Evolutionary conservation across 345 rosid species (phyloP).

Genomic region (Heritiera fomes): DNA sequence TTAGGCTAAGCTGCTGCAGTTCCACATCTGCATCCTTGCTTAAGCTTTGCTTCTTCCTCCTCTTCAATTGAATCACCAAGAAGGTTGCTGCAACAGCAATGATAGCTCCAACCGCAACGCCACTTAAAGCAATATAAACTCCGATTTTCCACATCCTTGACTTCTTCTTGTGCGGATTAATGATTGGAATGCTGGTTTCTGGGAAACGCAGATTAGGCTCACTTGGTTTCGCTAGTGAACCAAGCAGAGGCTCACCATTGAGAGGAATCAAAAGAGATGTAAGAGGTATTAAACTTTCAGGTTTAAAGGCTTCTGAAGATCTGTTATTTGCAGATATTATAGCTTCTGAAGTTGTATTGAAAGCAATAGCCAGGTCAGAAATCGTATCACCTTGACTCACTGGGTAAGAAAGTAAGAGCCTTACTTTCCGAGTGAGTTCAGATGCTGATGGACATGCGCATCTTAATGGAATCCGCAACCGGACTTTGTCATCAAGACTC

Average conservation of each 20-base stretch:
- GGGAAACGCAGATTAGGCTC: constrained; percentile 40
- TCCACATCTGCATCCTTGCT: constrained; percentile 44
- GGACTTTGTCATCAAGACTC: constrained; percentile 43
- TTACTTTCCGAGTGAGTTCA: constrained; percentile 28
- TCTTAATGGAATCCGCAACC: constrained; percentile 49
- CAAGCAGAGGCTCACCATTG: constrained; percentile 40
- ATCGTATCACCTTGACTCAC: constrained; percentile 54
- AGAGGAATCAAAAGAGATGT: constrained; percentile 64
- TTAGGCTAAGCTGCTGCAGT: constrained; percentile 67
- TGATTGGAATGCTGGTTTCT: constrained; percentile 27
- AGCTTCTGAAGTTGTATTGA: constrained; percentile 63
- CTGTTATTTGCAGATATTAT: constrained; percentile 60
- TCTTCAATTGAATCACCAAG: constrained; percentile 50
- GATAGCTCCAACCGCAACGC: constrained; percentile 51
- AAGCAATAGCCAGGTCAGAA: constrained; percentile 50
- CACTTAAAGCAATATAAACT: constrained; percentile 50
- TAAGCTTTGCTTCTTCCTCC: constrained; percentile 50
- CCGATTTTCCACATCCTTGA: constrained; percentile 46
- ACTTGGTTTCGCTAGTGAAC: constrained; percentile 35
- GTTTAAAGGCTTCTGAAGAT: constrained; percentile 34
- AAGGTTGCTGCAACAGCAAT: constrained; percentile 53
- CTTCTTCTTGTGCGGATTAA: constrained; percentile 34
- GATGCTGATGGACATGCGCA: constrained; percentile 58
- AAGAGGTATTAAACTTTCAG: constrained; percentile 40
- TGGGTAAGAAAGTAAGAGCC: constrained; percentile 60